Conservation (phyloP, 495 filamentous ascomycete genomes). For the Pyronema domesticum region DNA sequence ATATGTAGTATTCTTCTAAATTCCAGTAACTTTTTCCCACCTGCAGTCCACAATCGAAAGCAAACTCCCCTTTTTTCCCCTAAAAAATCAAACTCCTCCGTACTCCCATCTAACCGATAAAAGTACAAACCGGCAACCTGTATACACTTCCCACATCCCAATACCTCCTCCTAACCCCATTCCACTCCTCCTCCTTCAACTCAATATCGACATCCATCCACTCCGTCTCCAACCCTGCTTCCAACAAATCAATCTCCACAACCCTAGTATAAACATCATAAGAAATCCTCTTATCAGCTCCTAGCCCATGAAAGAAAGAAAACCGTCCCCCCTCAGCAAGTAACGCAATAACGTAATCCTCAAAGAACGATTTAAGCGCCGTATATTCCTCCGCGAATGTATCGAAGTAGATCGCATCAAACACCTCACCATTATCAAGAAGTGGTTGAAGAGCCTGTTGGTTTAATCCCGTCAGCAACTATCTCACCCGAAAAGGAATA, state of each 20-base stretch:
- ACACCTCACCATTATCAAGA: conserved; percentile 47
- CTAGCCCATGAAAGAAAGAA: conserved; percentile 90
- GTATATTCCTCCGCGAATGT: conserved; percentile 89
- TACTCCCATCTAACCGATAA: conserved; percentile 7
- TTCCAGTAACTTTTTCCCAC: too few species aligned
- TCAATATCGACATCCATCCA: conserved; percentile 39
- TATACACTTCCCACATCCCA: conserved; percentile 63
- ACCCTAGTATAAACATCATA: conserved; percentile 95
- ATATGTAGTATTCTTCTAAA: too few species aligned
- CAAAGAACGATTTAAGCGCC: conserved; percentile 73
- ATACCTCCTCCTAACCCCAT: conserved; percentile 69
- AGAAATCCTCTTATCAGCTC: conserved; percentile 76
- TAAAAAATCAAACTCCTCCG: too few species aligned
- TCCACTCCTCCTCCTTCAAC: conserved; percentile 43
- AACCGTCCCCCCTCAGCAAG: conserved; percentile 54
- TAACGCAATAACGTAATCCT: conserved; percentile 63
- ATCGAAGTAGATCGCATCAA: conserved; percentile 94
- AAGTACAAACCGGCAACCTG: conserved; percentile 40
- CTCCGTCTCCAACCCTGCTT: conserved; percentile 76
- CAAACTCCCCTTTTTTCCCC: too few species aligned
- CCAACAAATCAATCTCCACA: conserved; percentile 75
- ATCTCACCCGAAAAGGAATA: too few species aligned
- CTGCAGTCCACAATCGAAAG: too few species aligned
- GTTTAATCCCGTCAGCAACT: too few species aligned
- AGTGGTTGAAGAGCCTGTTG: conserved; percentile 63